Evolutionary conservation across 1,284 basidiomycete species (phyloP).

Genomic region (Erythrobasidium hasegawianum): DNA sequence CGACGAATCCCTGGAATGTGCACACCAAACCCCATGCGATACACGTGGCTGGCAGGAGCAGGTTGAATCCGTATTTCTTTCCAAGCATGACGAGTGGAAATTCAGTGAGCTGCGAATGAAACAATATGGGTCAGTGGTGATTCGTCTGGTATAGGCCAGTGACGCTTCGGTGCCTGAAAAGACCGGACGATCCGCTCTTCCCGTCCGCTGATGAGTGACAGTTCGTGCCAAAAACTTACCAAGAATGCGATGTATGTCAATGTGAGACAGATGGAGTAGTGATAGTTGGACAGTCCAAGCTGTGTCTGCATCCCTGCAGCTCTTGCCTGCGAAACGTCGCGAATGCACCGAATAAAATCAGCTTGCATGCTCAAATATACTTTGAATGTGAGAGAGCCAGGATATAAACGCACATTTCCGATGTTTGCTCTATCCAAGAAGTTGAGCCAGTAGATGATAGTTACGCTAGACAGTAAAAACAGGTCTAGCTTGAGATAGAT

Average conservation of each 20-base stretch:
- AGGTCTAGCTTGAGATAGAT: slow-evolving; percentile 21
- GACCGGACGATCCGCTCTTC: too few species aligned
- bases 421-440: slow-evolving; percentile 34
- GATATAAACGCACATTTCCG: slow-evolving; percentile 33
- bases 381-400: slow-evolving; percentile 12
- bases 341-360: too few species aligned
- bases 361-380: too few species aligned
- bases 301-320: slow-evolving; percentile 54
- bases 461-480: slow-evolving; percentile 21
- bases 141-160: too few species aligned
- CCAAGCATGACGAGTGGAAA: slow-evolving; percentile 50
- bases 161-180: too few species aligned
- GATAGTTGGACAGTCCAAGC: slow-evolving; percentile 55
- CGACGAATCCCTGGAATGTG: slow-evolving; percentile 53
- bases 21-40: slow-evolving; percentile 27
- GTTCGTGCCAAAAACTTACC: background rate
- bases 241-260: slow-evolving; percentile 61
- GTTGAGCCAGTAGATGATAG: slow-evolving; percentile 31
- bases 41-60: slow-evolving; percentile 11
- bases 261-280: slow-evolving; percentile 58
- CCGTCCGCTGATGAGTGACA: too few species aligned
- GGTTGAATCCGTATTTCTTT: slow-evolving; percentile 16
- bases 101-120: slow-evolving; percentile 50
- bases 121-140: too few species aligned
- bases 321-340: too few species aligned